Conservation (phyloP, 1,139 yeast genomes). For the Hanseniaspora uvarum region DNA sequence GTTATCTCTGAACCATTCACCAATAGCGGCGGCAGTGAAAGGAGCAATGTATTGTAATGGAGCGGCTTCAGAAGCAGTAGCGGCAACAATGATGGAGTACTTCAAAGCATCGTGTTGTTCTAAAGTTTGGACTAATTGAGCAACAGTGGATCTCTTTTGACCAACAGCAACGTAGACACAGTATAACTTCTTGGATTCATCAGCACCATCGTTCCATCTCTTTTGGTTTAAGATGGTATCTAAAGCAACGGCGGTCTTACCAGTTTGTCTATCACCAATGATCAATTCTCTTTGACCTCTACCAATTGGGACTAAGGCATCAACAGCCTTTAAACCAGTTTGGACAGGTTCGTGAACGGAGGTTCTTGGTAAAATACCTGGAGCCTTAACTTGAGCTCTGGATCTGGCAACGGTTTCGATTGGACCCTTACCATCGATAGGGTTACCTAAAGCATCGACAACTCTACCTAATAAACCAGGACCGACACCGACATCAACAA, state of each 20-base stretch:
- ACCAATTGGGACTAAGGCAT: constrained; percentile 97
- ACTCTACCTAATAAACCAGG: constrained; percentile 98
- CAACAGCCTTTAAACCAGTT: constrained; percentile 99
- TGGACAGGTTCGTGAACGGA: constrained; percentile 99
- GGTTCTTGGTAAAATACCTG: constrained; percentile 99
- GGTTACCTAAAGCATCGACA: constrained; percentile 98
- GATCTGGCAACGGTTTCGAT: constrained; percentile 72
- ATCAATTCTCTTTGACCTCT: constrained; percentile 99
- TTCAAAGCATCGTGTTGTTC: constrained; percentile 97
- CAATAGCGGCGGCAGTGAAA: constrained; percentile 98
- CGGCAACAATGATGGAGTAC: constrained; percentile 96
- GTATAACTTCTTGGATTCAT: constrained; percentile 96
- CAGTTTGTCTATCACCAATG: constrained; percentile 99
- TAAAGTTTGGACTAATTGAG: constrained; percentile 97
- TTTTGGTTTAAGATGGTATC: constrained; percentile 98
- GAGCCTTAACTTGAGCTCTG: constrained; percentile 99
- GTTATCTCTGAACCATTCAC: constrained; percentile 99
- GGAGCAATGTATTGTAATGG: constrained; percentile 99
- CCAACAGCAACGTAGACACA: constrained; percentile 99
- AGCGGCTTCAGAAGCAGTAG: constrained; percentile 99
- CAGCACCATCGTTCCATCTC: constrained; percentile 93
- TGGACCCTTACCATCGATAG: constrained; percentile 99
- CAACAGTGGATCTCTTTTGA: constrained; percentile 99
- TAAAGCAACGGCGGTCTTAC: constrained; percentile 98
- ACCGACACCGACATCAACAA: constrained; percentile 99